Evolutionary conservation across 2,329 filamentous ascomycete genomes (phyloP), one percentile per base, ranked within the genome.

Genomic region (Neonectria hederae): DNA sequence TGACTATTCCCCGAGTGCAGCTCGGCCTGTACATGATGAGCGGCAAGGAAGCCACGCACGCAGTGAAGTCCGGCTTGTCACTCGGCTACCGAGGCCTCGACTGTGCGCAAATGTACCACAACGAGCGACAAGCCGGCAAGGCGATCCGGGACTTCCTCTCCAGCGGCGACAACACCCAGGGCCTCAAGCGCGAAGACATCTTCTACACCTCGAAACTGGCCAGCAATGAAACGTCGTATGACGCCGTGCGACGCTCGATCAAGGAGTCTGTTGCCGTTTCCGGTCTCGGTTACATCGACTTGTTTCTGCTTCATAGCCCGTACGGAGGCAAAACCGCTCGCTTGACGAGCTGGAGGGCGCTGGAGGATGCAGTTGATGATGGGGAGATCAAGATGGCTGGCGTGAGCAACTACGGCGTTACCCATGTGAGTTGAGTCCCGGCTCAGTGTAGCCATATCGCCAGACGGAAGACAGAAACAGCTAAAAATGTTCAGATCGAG

Each of bases 151-250:
- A 83, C 21, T 92, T 86, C 69, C 78, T 92, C 4, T 72, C 78
- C 40, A 79, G 81, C 56, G 79, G 79, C 24, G 78, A 80, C 13
- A 87, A 87, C 66, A 80, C 77, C 0, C 71, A 81, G 0, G 83
- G 81, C 0, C 76, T 93, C 28, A 85, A 82, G 67, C 86, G 92
- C 5, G 86, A 89, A 61, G 89, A 94, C 72, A 82, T 96, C 57
- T 92, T 92, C 78, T 94, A 92, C 76, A 96, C 92, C 0, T 91
- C 90, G 38, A 97, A 96, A 80, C 84, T 96, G 14, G 88, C 88
- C 1, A 88, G 84, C 62, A 92, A 89, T 74, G 81, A 80, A 71
- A 83, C 83, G 1, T 84, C 85, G 5, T 95, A 94, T 76, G 85
- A 90, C n/a, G 80, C 82, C 4, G 91, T 91, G 24, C 85, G 89